Base-by-base conservation (phyloP, 148 eudicot genomes). In the Tetragonia tetragonoides region DNA sequence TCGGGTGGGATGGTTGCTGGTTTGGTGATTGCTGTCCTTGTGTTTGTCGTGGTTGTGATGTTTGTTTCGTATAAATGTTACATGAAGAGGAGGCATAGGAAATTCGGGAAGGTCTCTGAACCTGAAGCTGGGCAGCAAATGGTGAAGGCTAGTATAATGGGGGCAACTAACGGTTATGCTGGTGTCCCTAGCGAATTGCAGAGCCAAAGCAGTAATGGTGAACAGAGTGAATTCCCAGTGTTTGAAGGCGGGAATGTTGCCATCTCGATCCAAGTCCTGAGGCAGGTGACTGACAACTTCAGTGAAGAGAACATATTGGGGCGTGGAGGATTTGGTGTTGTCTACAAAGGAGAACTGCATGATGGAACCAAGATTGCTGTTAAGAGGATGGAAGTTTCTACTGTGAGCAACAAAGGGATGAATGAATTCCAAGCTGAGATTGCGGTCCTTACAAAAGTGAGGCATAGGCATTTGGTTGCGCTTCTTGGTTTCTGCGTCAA, bases 351-450 rank as follows among this genome's bases (percentile, higher is more conserved):
- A 20, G 85, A 86, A 49, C 84, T 91, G 28, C 93, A 82, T 10
- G 93, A 93, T 76, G 95, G 97, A 68, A 91, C 93, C 5, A 76
- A 77, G 79, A 93, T 93, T n/a, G 97, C 97, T 0, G 97, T 93
- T 3, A 93, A 93, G 82, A 87, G 93, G 84, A 93, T 93, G 97
- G 93, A 91, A 66, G 74, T 88, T 9, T 74, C 71, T 23, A 72
- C 84, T 51, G 77, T 83, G 81, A 86, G 86, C 20, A 84, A 81
- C 2, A 91, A 91, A 67, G 95, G 95, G 40, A 72, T 89, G 83
- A 86, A 77, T 9, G 97, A 89, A 74, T 93, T 93, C 41, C 89
- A 91, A 70, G 89, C 97, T 1, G 97, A 93, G 80, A 93, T 93
- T 9, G 91, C 88, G 9, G 95, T 93, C 11, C 89, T 93, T 1